Percentiles rank a stretch among this genome's conserved stretches.
Evolutionary conservation across 2,329 filamentous ascomycete genomes (phyloP).

Genomic region (Sporothrix brunneoviolacea): DNA sequence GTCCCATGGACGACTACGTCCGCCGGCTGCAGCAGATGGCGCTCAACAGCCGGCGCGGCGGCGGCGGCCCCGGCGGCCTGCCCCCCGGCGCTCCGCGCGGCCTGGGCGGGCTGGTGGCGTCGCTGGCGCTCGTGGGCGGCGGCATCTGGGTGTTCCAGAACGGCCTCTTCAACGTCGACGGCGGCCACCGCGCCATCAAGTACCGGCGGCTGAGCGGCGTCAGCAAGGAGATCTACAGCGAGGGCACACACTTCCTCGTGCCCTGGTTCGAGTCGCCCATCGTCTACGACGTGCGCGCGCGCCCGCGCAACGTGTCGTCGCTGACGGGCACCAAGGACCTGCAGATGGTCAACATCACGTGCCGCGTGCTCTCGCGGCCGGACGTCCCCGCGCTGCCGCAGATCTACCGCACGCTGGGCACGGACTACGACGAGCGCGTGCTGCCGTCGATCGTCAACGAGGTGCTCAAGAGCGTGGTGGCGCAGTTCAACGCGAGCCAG

Average conservation of each 20-base stretch:
- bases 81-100: constrained; percentile 36
- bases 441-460: constrained; percentile 98
- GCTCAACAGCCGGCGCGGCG: constrained; percentile 33
- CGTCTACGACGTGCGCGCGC: constrained; percentile 95
- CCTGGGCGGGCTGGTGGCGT: constrained; percentile 34
- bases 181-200: constrained; percentile 98
- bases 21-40: constrained; percentile 44
- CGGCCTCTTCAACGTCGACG: constrained; percentile 77
- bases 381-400: constrained; percentile 89
- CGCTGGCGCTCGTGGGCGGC: constrained; percentile 39
- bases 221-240: constrained; percentile 88
- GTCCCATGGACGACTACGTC: constrained; percentile 44
- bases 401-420: constrained; percentile 98
- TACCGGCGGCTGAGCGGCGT: constrained; percentile 91
- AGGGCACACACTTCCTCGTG: constrained; percentile 92
- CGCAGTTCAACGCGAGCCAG: constrained; percentile 97
- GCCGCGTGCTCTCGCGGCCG: constrained; percentile 89
- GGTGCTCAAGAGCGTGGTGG: constrained; percentile 96
- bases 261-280: constrained; percentile 98
- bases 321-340: constrained; percentile 97
- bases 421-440: constrained; percentile 97
- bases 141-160: constrained; percentile 49
- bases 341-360: constrained; percentile 98
- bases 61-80: constrained; percentile 31
- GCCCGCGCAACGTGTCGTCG: constrained; percentile 92